phyloP scores from a whole-genome alignment of 495 filamentous ascomycete genomes.

The Xylaria nigripes region DNA sequence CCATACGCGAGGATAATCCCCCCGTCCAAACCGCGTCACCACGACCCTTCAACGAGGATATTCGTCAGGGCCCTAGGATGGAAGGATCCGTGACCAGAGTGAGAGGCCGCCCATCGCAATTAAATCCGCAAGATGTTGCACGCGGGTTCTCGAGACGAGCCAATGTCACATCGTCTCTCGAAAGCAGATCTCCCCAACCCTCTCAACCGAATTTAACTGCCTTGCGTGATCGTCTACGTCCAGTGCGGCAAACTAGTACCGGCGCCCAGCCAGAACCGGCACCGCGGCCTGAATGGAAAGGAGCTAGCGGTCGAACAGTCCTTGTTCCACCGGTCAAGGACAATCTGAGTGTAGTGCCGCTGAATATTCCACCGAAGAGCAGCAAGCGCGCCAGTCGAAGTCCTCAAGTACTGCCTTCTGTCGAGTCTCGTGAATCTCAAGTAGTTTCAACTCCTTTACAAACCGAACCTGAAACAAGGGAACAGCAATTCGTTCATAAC shows the following conservation, averaged over 20 bases:
- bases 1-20: conserved; percentile 26
- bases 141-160: conserved; percentile 29
- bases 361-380: conserved; percentile 41
- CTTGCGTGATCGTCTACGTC: conserved; percentile 40
- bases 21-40: conserved; percentile 23
- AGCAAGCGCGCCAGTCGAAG: conserved; percentile 27
- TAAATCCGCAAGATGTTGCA: conserved; percentile 37
- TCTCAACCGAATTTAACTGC: conserved; percentile 16
- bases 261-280: conserved; percentile 25
- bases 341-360: conserved; percentile 30
- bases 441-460: conserved; percentile 9
- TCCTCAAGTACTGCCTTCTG: conserved; percentile 11
- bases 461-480: neutral
- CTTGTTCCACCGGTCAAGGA: conserved; percentile 43
- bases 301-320: conserved; percentile 43
- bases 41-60: conserved; percentile 24
- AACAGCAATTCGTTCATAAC: neutral
- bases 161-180: conserved; percentile 14
- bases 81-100: conserved; percentile 40
- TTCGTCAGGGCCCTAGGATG: conserved; percentile 42
- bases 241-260: conserved; percentile 28
- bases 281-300: conserved; percentile 44
- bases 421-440: conserved; percentile 19
- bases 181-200: conserved; percentile 14
- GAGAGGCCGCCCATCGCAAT: conserved; percentile 38